Evolutionary conservation across 2,329 filamentous ascomycete species (phyloP), one percentile per base, ranked within the genome.

Genomic region (Juglanconis oblonga): DNA sequence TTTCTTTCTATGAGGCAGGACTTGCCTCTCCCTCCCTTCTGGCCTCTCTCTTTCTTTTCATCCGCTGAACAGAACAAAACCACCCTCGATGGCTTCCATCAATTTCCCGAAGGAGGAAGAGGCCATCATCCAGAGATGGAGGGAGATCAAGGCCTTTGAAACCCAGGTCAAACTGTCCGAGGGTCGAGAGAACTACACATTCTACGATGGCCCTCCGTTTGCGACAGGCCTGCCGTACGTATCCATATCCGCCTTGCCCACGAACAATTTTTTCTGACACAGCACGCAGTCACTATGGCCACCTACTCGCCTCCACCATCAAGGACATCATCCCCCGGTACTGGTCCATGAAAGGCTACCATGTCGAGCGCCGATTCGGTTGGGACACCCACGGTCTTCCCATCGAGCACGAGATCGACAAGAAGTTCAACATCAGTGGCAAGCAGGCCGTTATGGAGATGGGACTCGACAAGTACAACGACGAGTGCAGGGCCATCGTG

Each of bases 381-480:
- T 97, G 94, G 94, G 94, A 97, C 63, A 88, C 93, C 1, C 94
- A 97, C 72, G 94, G 94, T 63, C 82, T 98, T 56, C 94, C 94
- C 14, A 95, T 98, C 67, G 94, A 98, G 78, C 91, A 96, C 74
- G 94, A 97, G 77, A 97, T 97, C 71, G 94, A 97, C 81, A 97
- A 97, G 83, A 94, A 94, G 76, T 81, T 96, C 65, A 90, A 91
- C 45, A 93, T 97, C 70, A 91, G 90, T 2, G 62, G 62, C 58
- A 90, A 91, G 73, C 90, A 93, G 66, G 92, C 92, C 5, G 93
- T 98, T 47, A 85, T 88, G 77, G 83, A 96, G 76, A 81, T 97
- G 67, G 94, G 94, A 53, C 87, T 97, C 66, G 89, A 84, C 65
- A 90, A 90, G 69, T 98, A 97, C 79, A 98, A 98, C 73, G 88